Evolutionary conservation across 768 basidiomycete genomes (phyloP), one percentile per base, ranked within the genome.

Genomic region (Leucosporidium scottii): DNA sequence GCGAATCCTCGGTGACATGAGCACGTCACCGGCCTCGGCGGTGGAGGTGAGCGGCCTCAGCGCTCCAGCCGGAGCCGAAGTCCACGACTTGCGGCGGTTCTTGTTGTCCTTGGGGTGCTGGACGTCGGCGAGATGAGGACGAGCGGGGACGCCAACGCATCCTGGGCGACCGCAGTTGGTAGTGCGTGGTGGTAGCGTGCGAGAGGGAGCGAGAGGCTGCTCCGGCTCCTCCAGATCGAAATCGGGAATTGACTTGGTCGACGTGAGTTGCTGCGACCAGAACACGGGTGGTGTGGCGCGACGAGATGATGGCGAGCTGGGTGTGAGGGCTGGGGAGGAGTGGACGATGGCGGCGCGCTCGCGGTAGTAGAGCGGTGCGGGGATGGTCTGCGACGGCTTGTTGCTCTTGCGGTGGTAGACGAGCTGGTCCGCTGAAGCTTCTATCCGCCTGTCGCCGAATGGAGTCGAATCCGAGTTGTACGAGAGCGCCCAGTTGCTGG

Each of bases 361-460:
- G 5, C 69, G 69, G 49, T 66, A 70, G 62, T 70, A 70, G 47
- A 70, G 62, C 0, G 69, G 69, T 21, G 69, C 66, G 5, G 69
- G 69, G 47, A 70, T 54, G 44, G 65, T 65, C 28, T 65, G 51
- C 15, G 63, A 65, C 0, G 65, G 62, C 5, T 55, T 51, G 48
- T 59, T 62, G n/a, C 55, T 15, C 54, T 61, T 66, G 36, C 69
- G 69, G 4, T 65, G 69, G 54, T 70, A 70, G 18, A 30, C 56
- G 53, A 70, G 51, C 17, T 66, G 61, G 10, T 44, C 39, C 13
- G 39, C 39, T 21, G 27, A 18, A 27, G 34, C 58, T 15, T 44
- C 39, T 44, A 44, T 8, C 39, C 39, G 39, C 15, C 15, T 44
- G 39, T 44, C 39, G 39, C 15, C 15, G 39, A 44, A 44, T 17